These are phyloP conservation scores for Vanrija sp. DNA, from an alignment of 1,284 basidiomycete species.

Conservation along the genomic window DNA sequence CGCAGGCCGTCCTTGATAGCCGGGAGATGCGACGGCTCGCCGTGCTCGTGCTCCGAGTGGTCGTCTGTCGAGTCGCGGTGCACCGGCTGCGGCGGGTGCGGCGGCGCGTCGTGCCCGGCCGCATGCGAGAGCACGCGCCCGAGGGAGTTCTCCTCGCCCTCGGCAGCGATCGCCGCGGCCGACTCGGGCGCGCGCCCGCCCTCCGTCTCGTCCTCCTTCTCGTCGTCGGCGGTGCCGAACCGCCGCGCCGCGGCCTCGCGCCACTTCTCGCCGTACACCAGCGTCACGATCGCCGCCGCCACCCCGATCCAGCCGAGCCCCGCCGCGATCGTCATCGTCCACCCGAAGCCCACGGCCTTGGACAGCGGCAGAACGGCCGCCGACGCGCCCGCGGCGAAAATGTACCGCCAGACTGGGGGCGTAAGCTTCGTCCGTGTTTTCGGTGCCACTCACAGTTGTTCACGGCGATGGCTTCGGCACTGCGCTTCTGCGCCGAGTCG, in stretches of 20 bases:
- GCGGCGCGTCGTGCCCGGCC: not conserved
- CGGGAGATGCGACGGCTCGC: constrained; percentile 16
- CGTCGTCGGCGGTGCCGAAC: constrained; percentile 5
- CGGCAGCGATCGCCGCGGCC: constrained; percentile 5
- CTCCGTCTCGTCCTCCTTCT: constrained; percentile 16
- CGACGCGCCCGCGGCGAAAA: constrained; percentile 50
- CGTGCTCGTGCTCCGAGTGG: constrained; percentile 15
- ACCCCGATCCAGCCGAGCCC: constrained; percentile 37
- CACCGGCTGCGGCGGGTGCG: not conserved
- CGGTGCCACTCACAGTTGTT: constrained; percentile 35
- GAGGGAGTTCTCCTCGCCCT: not conserved
- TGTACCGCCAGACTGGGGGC: constrained; percentile 22
- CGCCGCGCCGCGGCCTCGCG: constrained; percentile 28
- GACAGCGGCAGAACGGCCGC: constrained; percentile 56
- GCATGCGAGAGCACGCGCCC: not conserved
- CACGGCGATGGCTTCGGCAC: constrained; percentile 54
- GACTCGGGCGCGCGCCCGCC: not conserved
- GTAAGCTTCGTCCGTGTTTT: too few species aligned
- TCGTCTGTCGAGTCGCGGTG: constrained; percentile 1
- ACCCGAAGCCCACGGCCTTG: constrained; percentile 56
- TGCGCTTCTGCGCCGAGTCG: constrained; percentile 56
- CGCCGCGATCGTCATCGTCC: constrained; percentile 55
- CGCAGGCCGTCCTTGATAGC: not conserved
- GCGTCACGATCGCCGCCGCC: constrained; percentile 12
- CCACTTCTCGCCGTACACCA: constrained; percentile 35